Percentiles rank a stretch among this genome's conserved stretches.
Conservation (phyloP, 257 asterid genomes). For the Primulina eburnea region DNA sequence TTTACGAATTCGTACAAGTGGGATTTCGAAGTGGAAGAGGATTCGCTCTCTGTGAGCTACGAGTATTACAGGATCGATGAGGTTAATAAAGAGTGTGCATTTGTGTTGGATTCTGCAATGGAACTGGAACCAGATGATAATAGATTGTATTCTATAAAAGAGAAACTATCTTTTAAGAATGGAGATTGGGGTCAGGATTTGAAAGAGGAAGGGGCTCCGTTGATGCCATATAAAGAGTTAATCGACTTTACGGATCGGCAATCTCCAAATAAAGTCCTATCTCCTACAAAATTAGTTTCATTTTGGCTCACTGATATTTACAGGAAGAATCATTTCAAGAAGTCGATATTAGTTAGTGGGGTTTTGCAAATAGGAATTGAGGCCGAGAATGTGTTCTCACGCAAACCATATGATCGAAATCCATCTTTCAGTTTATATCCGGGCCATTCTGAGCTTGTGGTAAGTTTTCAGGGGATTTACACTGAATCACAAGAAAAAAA, state of each 20-base stretch:
- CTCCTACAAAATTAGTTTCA: constrained; percentile 55
- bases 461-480: constrained; percentile 71
- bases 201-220: constrained; percentile 45
- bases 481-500: constrained; percentile 47
- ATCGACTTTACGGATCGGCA: too few relatives aligned
- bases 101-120: constrained; percentile 58
- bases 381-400: constrained; percentile 52
- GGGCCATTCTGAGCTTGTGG: constrained; percentile 62
- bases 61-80: constrained; percentile 64
- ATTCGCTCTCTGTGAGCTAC: constrained; percentile 35
- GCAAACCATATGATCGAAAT: constrained; percentile 46
- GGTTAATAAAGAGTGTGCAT: constrained; percentile 57
- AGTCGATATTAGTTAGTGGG: constrained; percentile 54
- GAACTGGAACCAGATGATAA: constrained; percentile 57
- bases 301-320: constrained; percentile 78
- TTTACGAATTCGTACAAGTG: constrained; percentile 34
- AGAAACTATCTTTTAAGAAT: constrained; percentile 66
- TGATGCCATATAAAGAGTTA: constrained; percentile 68
- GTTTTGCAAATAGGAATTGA: constrained; percentile 57
- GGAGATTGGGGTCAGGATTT: constrained; percentile 87
- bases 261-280: constrained; percentile 30
- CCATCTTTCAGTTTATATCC: constrained; percentile 71
- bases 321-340: constrained; percentile 45
- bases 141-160: constrained; percentile 46
- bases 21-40: constrained; percentile 34